Base-by-base conservation (phyloP, 768 basidiomycete genomes). In the Russula virescens region DNA sequence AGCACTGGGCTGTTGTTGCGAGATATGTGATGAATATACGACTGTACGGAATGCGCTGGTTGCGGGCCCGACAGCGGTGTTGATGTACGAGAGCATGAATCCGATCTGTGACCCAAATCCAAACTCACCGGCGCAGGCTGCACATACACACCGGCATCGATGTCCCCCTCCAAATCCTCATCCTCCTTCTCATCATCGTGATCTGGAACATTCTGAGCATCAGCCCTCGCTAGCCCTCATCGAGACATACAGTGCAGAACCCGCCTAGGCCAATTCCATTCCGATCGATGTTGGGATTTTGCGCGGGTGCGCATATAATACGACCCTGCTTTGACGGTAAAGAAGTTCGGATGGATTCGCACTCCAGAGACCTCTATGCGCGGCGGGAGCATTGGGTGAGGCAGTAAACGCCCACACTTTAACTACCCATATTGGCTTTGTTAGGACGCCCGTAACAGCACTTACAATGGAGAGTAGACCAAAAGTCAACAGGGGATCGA, bases 341-440 rank as follows among this genome's bases (percentile, higher is more conserved):
- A 38, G 38, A 11, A 11, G 2, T 7, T 21, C 14, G 1, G 53
- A 34, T 53, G 55, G 16, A 21, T 38, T 70, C 87, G 63, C 64
- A 94, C 93, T 78, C 83, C 83, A 88, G 61, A 94, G 78, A 9
- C 88, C 85, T 19, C 85, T 83, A 73, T 98, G 98, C 1, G 93
- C 85, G 3, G 73, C 77, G 10, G 89, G 84, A 46, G 87, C 83
- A 58, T 82, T 80, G 31, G 81, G 73, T 10, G 76, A 77, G 0
- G 94, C 88, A 1, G 94, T 93, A 71, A 97, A 99, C 86, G 98
- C 94, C 63, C 97, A 85, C 10, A 97, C 95, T 77, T 96, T 91
- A 58, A 98, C 89, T 16, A 98, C 89, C 96, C 96, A 98, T 68
- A 73, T 99, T 98, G n/a, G n/a, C n/a, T n/a, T n/a, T n/a, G n/a